phyloP scores from a whole-genome alignment of 192 early-diverging fungal species.

The Dimargaris verticillata region DNA sequence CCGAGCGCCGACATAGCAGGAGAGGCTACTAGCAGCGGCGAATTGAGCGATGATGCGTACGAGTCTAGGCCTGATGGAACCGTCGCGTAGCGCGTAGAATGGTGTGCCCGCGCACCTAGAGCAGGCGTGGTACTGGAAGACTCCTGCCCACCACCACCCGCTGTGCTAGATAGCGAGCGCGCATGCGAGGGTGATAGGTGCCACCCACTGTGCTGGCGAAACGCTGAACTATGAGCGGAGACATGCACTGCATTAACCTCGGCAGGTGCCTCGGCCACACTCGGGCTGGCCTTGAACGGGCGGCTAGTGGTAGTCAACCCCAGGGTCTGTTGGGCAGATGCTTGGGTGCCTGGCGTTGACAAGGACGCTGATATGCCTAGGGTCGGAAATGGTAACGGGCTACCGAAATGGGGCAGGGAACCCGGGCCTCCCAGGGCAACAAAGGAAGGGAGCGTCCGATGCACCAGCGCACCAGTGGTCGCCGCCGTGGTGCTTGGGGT shows the following conservation, averaged over 20 bases:
- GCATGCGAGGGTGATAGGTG: no score
- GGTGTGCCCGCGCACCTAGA: background rate
- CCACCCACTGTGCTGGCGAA: background rate
- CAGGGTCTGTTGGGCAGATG: background rate
- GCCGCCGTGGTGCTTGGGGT: no score
- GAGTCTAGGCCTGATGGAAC: background rate
- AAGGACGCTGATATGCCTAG: background rate
- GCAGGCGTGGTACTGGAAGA: background rate
- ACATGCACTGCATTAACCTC: slow-evolving; percentile 1
- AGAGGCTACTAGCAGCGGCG: background rate
- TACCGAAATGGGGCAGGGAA: background rate
- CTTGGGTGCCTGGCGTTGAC: background rate
- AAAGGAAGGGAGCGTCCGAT: background rate
- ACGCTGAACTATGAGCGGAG: background rate
- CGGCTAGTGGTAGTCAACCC: background rate
- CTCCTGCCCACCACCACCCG: background rate
- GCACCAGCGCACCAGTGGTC: background rate
- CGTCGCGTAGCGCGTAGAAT: background rate
- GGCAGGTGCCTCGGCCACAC: background rate
- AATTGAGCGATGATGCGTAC: background rate
- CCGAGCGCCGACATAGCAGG: no score
- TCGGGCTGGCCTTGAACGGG: background rate
- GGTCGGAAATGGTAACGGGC: background rate
- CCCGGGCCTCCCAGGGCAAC: background rate
- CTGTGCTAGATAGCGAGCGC: background rate